Percentiles rank a stretch among this genome's conserved stretches.
These are phyloP conservation scores for Lagenidium giganteum DNA, from an alignment of 352 stramenopile genomes.

Conservation along the genomic window DNA sequence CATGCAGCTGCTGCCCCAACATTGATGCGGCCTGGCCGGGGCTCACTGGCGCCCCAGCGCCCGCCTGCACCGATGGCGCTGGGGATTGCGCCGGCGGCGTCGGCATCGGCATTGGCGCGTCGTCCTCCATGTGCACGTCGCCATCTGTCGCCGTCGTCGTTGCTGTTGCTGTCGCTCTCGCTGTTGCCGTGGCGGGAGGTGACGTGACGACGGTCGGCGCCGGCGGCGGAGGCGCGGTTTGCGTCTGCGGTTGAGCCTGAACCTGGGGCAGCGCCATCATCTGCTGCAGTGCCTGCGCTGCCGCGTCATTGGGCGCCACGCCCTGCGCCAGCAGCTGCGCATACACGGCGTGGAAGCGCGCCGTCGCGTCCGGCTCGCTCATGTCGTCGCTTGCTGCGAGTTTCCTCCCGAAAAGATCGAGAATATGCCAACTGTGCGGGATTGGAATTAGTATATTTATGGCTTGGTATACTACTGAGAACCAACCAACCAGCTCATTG, in stretches of 20 bases:
- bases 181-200: not conserved
- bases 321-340: conserved; percentile 40
- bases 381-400: too few species aligned
- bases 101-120: not conserved
- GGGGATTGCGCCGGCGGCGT: conserved; percentile 5
- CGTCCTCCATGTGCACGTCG: conserved; percentile 51
- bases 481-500: too few species aligned
- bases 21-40: conserved; percentile 2
- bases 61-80: not conserved
- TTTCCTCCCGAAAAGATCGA: too few species aligned
- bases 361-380: too few species aligned
- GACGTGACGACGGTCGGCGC: not conserved
- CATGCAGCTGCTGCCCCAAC: conserved; percentile 38
- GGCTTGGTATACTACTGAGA: too few species aligned
- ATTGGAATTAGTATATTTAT: too few species aligned
- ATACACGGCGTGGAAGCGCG: conserved; percentile 51
- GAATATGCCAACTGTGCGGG: too few species aligned
- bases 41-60: not conserved
- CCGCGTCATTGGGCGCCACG: conserved; percentile 54
- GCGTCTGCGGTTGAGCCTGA: not conserved
- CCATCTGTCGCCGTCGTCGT: conserved; percentile 4
- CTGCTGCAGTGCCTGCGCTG: conserved; percentile 41
- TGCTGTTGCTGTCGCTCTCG: conserved; percentile 10
- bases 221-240: conserved; percentile 1
- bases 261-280: conserved; percentile 9